Base-by-base conservation (phyloP, 176 grass and related monocot genomes). In the Eleusine indica region DNA sequence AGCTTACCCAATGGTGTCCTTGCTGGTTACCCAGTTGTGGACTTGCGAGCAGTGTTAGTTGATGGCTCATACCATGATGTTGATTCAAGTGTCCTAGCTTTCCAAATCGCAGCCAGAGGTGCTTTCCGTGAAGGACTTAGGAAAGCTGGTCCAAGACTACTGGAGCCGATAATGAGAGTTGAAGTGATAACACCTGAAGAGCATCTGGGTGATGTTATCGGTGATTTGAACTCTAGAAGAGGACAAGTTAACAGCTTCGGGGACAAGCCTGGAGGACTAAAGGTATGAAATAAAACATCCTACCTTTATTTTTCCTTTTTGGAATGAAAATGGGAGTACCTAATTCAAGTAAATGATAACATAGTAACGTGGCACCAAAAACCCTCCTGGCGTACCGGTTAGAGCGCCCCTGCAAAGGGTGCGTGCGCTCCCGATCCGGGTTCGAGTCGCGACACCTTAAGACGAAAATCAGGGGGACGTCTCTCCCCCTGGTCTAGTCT, bases 141-240 rank as follows among this genome's bases (percentile, higher is more conserved):
- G 91, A 98, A 90, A 80, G 93, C 96, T 81, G 87, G 52, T 66
- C 96, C 96, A 73, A 91, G 76, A 81, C 79, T 98, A 67, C 91
- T 98, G 11, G 96, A 98, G 70, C 96, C 96, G 39, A 85, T 98
- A 77, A 98, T 98, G 96, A 91, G 64, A 80, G 96, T 98, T 73
- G 96, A 98, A 84, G 96, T 98, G 52, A 87, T 98, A 68, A 98
- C 96, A 30, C 96, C 96, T 60, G 96, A 98, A 91, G 96, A 98
- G 12, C 96, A 98, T 92, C 77, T 98, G 83, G 96, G 96, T 0
- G 96, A 98, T 90, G 96, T 98, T 87, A 98, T 98, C 82, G 96
- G 96, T 90, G 96, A 98, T 71, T 58, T 98, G 85, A 98, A 95
- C 89, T 95, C 93, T n/a, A 93, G 96, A 74, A 95, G 96, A 93